Base-by-base conservation (phyloP, 1,139 yeast species). In the Pichia norvegensis region DNA sequence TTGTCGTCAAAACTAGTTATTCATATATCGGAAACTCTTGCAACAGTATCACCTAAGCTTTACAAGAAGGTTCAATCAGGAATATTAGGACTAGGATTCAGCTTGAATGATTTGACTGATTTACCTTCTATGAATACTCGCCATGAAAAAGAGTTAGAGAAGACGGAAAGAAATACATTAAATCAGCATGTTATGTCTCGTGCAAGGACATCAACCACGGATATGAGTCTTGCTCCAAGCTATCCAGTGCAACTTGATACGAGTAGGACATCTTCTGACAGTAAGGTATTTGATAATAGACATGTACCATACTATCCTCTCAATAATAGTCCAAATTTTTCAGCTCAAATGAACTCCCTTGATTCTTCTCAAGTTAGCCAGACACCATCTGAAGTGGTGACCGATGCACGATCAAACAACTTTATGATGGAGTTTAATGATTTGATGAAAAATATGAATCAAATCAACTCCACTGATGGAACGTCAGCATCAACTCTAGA, bases 1-100 rank as follows among this genome's bases (percentile, higher is more conserved):
- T 55, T 74, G 31, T 69, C 77, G n/a, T 68, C 72, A 2, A 73
- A 71, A 50, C 57, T 74, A 42, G 68, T 70, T 8, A 65, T 61
- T 31, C 75, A 74, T 52, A 67, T 74, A 23, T 60, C 69, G 49
- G 78, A 73, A 20, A 70, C 66, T 0, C 37, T 63, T 25, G 35
- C 48, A 17, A 60, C 56, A 36, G 65, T 63, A 0, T 55, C 64
- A 4, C 64, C 65, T 1, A 54, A 54, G 13, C 45, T 63, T 29
- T 61, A 52, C 46, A 50, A 48, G 13, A 51, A 49, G 27, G 60
- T 62, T 14, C 61, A 59, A 43, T 37, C 52, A 5, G 57, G 59
- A 33, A 41, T 60, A 16, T 58, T 63, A 2, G 63, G 58, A 7
- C 31, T 46, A 21, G 49, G 49, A 10, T 42, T 41, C 16, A 46